Evolutionary conservation across 176 grass and related monocot genomes (phyloP).

Genomic region (Zoysia pacifica): DNA sequence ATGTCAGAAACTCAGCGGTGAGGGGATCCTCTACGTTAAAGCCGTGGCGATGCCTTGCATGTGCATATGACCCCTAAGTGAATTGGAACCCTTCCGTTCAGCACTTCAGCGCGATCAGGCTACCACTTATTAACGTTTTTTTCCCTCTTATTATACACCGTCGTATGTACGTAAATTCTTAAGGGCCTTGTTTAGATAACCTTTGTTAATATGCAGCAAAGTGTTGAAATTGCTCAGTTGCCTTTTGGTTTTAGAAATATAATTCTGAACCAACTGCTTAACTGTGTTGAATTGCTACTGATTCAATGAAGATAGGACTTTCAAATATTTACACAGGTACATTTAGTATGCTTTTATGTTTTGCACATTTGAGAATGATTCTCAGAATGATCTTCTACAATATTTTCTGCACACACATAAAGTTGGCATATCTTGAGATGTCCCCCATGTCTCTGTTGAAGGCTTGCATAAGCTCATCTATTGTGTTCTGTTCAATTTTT

Average conservation of each 20-base stretch:
- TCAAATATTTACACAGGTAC: not conserved
- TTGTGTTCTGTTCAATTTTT: not conserved
- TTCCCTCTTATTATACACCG: no score
- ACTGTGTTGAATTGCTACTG: not conserved
- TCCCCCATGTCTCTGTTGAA: not conserved
- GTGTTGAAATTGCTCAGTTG: not conserved
- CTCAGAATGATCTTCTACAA: not conserved
- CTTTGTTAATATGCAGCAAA: not conserved
- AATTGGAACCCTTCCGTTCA: no score
- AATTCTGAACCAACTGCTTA: not conserved
- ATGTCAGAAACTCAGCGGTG: no score
- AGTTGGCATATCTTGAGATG: not conserved
- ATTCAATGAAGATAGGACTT: not conserved
- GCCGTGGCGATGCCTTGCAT: no score
- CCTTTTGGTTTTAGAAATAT: not conserved
- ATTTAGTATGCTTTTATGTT: not conserved
- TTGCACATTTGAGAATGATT: constrained; percentile 18
- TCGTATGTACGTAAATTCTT: not conserved
- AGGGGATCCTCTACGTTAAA: no score
- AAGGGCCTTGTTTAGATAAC: not conserved
- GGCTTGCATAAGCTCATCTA: not conserved
- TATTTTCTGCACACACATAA: not conserved
- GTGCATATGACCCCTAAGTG: no score
- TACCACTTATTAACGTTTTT: not conserved
- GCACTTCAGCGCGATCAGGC: no score